A percentile compares a stretch with the other conserved stretches of the same genome.
Conservation (phyloP, 306 rosid species). For the Clitoria ternatea region DNA sequence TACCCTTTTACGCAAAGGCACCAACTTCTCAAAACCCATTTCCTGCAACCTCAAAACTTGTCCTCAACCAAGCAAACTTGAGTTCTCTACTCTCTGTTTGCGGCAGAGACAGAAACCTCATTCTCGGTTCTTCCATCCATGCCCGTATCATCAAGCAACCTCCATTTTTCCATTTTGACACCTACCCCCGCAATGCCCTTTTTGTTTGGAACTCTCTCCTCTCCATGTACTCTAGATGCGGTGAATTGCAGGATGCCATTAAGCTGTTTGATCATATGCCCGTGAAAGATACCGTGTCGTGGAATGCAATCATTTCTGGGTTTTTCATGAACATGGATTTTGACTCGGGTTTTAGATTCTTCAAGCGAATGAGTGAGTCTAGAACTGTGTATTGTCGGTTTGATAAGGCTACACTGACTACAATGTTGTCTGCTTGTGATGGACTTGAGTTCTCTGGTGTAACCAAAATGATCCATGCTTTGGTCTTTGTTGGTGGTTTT, state of each 20-base stretch:
- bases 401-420: conserved; percentile 76
- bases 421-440: conserved; percentile 67
- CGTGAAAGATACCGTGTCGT: conserved; percentile 60
- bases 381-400: conserved; percentile 32
- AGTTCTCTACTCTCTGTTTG: conserved; percentile 51
- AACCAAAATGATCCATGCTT: conserved; percentile 60
- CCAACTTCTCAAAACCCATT: conserved; percentile 31
- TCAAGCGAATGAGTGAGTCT: conserved; percentile 41
- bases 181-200: conserved; percentile 33
- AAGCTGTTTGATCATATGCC: conserved; percentile 66
- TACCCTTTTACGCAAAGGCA: conserved; percentile 24
- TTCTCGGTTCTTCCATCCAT: conserved; percentile 76
- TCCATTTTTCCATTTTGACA: conserved; percentile 22
- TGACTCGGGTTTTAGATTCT: conserved; percentile 43
- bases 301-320: conserved; percentile 71
- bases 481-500: conserved; percentile 64
- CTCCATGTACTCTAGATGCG: conserved; percentile 47
- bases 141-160: conserved; percentile 55
- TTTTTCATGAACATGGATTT: conserved; percentile 48
- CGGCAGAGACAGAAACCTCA: conserved; percentile 47
- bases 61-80: conserved; percentile 48
- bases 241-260: conserved; percentile 34
- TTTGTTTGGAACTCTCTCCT: conserved; percentile 76
- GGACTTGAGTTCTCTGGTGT: conserved; percentile 35
- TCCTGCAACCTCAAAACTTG: conserved; percentile 33